Evolutionary conservation across 441 rosid species (phyloP), one percentile per base, ranked within the genome.

Genomic region (Cnidoscolus chayamansa): DNA sequence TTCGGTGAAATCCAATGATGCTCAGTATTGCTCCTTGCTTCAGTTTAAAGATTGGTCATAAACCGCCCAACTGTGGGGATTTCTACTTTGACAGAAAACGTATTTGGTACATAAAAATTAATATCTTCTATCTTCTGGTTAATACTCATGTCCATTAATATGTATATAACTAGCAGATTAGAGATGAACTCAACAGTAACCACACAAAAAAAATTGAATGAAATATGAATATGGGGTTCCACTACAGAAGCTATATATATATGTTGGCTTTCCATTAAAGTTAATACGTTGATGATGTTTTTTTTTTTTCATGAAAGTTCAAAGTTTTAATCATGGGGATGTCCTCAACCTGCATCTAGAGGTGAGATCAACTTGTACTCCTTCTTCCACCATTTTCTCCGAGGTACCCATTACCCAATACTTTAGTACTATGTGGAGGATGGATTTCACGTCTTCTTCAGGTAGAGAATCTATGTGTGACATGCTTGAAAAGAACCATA

Each of bases 1-100:
- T 74, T 72, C 72, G 75, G 66, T 58, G 71, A 67, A 63, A 62
- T 31, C 71, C 62, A 49, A 67, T 68, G 62, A 54, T 68, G 72
- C 43, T 62, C 55, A n/a, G 17, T n/a, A 30, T 50, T 19, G 12
- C 45, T 31, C 9, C 63, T 73, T 56, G 75, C 75, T 73, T 66
- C 48, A 45, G 16, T 48, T 54, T n/a, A 19, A 30, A 32, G 17
- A 35, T 47, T 20, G 53, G 40, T 51, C 63, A 51, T 53, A 19
- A 61, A 37, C 51, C 31, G 3, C 3, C 4, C 37, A 35, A 35
- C 37, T 35, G 37, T 12, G 37, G 37, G 37, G 37, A 35, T 35
- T 16, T 2, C 6, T 37, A 31, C 13, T 16, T 59, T 63, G 25
- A 25, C 25, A 25, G 25, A 25, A 25, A 25, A 25, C 25, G 25